Evolutionary conservation across 2,329 filamentous ascomycete genomes (phyloP).

Genomic region (Hypoxylon sp.): DNA sequence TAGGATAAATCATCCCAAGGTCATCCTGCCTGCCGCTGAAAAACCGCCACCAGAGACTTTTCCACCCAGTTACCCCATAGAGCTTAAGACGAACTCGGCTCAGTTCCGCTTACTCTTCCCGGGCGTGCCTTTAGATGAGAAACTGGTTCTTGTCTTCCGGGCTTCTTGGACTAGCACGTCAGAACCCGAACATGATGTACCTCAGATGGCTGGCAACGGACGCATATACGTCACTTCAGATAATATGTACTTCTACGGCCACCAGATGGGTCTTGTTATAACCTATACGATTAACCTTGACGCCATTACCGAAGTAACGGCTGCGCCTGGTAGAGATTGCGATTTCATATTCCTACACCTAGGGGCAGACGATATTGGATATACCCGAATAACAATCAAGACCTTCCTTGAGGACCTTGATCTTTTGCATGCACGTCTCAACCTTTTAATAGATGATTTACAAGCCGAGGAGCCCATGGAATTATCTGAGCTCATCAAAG

Average conservation of each 20-base stretch:
- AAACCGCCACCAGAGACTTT: slow-evolving; percentile 63
- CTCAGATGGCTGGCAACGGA: slow-evolving; percentile 69
- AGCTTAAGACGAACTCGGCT: slow-evolving; percentile 85
- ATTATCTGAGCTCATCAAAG: slow-evolving; percentile 74
- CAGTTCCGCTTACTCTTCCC: slow-evolving; percentile 95
- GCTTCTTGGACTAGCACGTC: slow-evolving; percentile 78
- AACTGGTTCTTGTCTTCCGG: slow-evolving; percentile 89
- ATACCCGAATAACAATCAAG: slow-evolving; percentile 84
- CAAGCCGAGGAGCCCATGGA: slow-evolving; percentile 74
- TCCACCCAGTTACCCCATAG: slow-evolving; percentile 79
- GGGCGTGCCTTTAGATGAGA: slow-evolving; percentile 77
- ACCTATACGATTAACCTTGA: slow-evolving; percentile 80
- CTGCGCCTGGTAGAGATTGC: slow-evolving; percentile 87
- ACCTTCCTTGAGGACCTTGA: slow-evolving; percentile 89
- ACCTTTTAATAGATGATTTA: slow-evolving; percentile 83
- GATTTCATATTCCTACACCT: slow-evolving; percentile 91
- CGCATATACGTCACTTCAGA: slow-evolving; percentile 87
- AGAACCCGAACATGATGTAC: slow-evolving; percentile 53
- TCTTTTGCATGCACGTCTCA: slow-evolving; percentile 83
- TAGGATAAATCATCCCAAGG: slow-evolving; percentile 41
- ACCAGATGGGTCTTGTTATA: slow-evolving; percentile 89
- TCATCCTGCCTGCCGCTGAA: slow-evolving; percentile 42
- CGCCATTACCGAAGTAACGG: slow-evolving; percentile 86
- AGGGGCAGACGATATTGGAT: slow-evolving; percentile 67
- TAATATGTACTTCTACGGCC: slow-evolving; percentile 95